Evolutionary conservation across 148 eudicot genomes (phyloP), one percentile per base, ranked within the genome.

Genomic region (Linanthus parryae): DNA sequence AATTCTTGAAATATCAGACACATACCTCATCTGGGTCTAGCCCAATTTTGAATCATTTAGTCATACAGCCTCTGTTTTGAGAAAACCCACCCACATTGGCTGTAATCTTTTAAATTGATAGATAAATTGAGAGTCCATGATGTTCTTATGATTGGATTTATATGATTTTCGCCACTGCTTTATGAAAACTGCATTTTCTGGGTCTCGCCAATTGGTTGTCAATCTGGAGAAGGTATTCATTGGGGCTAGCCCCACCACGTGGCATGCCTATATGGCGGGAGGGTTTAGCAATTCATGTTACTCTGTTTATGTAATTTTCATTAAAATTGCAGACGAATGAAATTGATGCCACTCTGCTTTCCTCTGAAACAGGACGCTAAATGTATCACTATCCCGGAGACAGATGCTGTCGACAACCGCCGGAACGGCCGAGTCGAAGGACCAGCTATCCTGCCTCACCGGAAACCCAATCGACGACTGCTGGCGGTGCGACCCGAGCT

Each of bases 391-490:
- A 26, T 62, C 61, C 23, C 82, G 88, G 42, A 75, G 97, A 52
- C 63, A 69, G 71, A 73, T 71, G 68, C 65, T 76, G 18, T 40
- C 37, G 19, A 24, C 33, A 8, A 38, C 30, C 50, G 10, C 22
- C 13, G n/a, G n/a, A n/a, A 30, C 9, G 19, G 3, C 8, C 4
- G 37, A 3, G 5, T 31, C 39, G 7, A 22, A 52, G 14, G 20
- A 14, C 24, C 55, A 39, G 11, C 56, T 54, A 39, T 14, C 69
- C 1, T 80, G 86, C 41, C 46, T 67, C 8, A 76, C 77, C 2
- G 82, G 86, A 1, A 80, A 80, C 68, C 86, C 86, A 5, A 77
- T 80, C 30, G 82, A 80, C 52, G 86, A 80, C 62, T 77, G 86
- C 67, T 80, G 86, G 86, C 57, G 65, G 42, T 80, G 86, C 51